Evolutionary conservation across 1,284 basidiomycete genomes (phyloP).

Genomic region (Rhizoctonia solani): DNA sequence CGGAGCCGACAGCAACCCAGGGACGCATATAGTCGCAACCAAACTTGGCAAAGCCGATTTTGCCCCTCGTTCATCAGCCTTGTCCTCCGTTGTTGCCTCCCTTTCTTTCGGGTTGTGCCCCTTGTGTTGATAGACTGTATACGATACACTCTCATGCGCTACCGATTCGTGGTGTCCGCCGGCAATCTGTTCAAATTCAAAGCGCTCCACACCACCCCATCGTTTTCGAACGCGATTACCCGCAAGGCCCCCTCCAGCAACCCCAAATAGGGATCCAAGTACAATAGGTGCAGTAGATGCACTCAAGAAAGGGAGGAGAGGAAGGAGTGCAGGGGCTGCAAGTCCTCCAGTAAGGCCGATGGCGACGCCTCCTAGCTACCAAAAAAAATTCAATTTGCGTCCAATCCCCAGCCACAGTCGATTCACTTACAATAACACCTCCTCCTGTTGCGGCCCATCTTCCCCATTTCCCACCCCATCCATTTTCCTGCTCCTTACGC

Average conservation of each 20-base stretch:
- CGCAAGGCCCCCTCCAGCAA: conserved; percentile 54
- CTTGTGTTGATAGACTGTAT: not conserved
- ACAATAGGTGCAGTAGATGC: conserved; percentile 52
- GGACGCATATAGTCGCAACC: conserved; percentile 50
- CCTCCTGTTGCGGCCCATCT: conserved; percentile 52
- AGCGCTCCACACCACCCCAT: conserved; percentile 54
- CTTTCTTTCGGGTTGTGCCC: not conserved
- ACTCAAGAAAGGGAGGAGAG: conserved; percentile 51
- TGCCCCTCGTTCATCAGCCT: not conserved
- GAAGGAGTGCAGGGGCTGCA: conserved; percentile 54
- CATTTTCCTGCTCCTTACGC: conserved; percentile 47
- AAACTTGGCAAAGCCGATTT: conserved; percentile 2
- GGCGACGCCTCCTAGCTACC: conserved; percentile 47
- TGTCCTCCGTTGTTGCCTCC: not conserved
- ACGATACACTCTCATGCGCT: not conserved
- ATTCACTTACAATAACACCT: conserved; percentile 46
- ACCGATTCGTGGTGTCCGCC: conserved; percentile 42
- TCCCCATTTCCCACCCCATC: conserved; percentile 51
- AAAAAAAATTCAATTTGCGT: not conserved
- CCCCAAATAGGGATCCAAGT: conserved; percentile 54
- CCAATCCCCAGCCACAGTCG: conserved; percentile 40
- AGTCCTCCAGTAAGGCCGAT: conserved; percentile 57
- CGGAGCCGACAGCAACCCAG: conserved; percentile 51
- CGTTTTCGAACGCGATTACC: conserved; percentile 53
- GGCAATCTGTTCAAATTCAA: conserved; percentile 51